phyloP scores from a whole-genome alignment of 306 rosid genomes.

The Prunus dulcis region DNA sequence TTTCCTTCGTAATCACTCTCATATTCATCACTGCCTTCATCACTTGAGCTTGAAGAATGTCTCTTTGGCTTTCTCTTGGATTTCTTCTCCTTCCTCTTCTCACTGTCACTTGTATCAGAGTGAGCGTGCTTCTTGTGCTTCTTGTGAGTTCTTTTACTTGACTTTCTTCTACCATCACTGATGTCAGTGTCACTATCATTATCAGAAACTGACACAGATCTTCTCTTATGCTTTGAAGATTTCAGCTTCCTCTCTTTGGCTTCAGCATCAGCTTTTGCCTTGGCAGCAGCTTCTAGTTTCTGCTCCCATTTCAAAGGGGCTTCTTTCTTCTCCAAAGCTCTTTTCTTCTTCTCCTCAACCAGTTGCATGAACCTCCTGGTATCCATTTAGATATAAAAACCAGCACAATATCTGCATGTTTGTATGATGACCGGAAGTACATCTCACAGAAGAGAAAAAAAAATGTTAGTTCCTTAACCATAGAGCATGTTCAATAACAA shows the following conservation, averaged over 20 bases:
- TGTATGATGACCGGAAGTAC: slow-evolving; percentile 85
- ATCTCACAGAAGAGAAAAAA: slow-evolving; percentile 99
- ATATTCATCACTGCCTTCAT: slow-evolving; percentile 46
- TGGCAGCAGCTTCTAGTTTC: slow-evolving; percentile 81
- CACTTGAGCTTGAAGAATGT: slow-evolving; percentile 41
- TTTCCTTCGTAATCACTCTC: slow-evolving; percentile 49
- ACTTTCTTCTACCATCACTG: slow-evolving; percentile 44
- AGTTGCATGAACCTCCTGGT: slow-evolving; percentile 77
- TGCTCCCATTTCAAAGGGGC: slow-evolving; percentile 97
- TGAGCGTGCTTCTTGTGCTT: slow-evolving; percentile 63
- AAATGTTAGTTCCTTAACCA: slow-evolving; percentile 73
- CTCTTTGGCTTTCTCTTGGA: slow-evolving; percentile 53
- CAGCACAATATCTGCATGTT: slow-evolving; percentile 77
- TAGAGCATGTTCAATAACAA: background rate
- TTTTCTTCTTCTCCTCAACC: slow-evolving; percentile 92
- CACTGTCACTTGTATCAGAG: slow-evolving; percentile 52
- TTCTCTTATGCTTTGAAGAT: slow-evolving; percentile 61
- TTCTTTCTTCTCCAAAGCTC: slow-evolving; percentile 85
- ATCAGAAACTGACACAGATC: slow-evolving; percentile 46
- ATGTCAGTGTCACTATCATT: slow-evolving; percentile 43
- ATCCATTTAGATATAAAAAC: slow-evolving; percentile 68
- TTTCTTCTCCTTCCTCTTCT: slow-evolving; percentile 57
- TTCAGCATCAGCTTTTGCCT: slow-evolving; percentile 74
- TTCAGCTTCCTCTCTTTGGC: slow-evolving; percentile 63
- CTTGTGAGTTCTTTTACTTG: slow-evolving; percentile 54